Percentiles rank a stretch among this genome's conserved stretches.
These are phyloP conservation scores for Tuber melanosporum DNA, from an alignment of 495 filamentous ascomycete species.

Conservation along the genomic window DNA sequence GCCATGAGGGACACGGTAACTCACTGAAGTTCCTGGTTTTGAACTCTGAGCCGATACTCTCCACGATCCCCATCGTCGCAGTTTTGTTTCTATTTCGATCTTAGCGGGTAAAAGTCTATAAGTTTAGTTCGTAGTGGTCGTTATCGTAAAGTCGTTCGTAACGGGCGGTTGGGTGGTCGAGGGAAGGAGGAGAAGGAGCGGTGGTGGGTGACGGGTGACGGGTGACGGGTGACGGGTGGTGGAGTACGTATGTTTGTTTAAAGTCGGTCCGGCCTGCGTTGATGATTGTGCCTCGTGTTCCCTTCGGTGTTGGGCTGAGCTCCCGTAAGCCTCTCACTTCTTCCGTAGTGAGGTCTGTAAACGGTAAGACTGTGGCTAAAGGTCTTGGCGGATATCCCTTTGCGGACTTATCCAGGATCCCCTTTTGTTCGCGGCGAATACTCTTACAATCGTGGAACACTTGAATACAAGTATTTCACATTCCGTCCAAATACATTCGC, in stretches of 20 bases:
- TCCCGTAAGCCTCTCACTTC: neutral
- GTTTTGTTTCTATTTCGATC: slow-evolving; percentile 10
- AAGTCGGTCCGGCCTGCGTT: neutral
- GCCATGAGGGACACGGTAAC: slow-evolving; percentile 41
- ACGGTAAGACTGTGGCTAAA: neutral
- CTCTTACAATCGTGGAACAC: no score
- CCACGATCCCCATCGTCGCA: slow-evolving; percentile 48
- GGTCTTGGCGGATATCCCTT: neutral
- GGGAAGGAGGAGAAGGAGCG: slow-evolving; percentile 1
- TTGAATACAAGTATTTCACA: no score
- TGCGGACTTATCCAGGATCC: neutral
- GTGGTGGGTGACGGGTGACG: neutral
- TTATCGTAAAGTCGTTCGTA: neutral
- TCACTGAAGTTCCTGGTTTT: slow-evolving; percentile 96
- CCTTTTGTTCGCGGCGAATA: neutral
- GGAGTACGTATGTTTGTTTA: slow-evolving; percentile 1
- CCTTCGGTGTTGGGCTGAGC: neutral
- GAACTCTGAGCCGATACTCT: slow-evolving; percentile 60
- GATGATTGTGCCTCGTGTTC: slow-evolving; percentile 4
- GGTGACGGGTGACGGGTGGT: neutral
- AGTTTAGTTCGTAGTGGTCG: neutral
- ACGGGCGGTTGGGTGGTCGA: neutral
- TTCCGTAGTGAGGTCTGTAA: neutral
- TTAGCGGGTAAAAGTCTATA: neutral
- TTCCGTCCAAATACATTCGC: no score